Base-by-base conservation (phyloP, 257 asterid species). In the Solanum boliviense region DNA sequence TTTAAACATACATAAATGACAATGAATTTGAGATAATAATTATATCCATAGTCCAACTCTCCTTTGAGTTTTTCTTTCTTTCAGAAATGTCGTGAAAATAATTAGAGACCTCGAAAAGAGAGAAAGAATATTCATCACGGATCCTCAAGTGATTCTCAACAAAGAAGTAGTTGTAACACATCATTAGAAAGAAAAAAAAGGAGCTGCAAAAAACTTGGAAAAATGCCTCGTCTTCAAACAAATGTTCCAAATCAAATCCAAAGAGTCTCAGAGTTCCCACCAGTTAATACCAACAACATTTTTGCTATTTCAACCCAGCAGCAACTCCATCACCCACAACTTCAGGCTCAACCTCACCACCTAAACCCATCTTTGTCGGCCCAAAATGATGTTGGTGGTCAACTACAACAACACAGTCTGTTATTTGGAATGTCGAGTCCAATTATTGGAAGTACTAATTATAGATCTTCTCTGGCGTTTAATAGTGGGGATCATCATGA, bases 81-180 rank as follows among this genome's bases (percentile, higher is more conserved):
- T 31, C 32, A 31, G 32, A 31, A 31, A 31, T 31, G 32, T 31
- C 32, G 32, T 31, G 32, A 86, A 5, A 52, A 89, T 25, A 88
- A 86, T 1, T 91, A 91, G 92, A 68, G 87, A 62, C 10, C 73
- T 44, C 90, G 60, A 9, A 62, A 73, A 13, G 81, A 74, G 84
- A 88, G 86, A 7, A 91, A 60, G 13, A 10, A 9, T 35, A 9
- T 34, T 18, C 32, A 18, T 34, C 15, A 32, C 2, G 46, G 76
- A 0, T 27, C 62, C 16, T 67, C 87, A 5, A 65, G 36, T 39
- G 76, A n/a, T 25, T 84, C 87, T 13, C 75, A 9, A 67, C 21
- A 75, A 13, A 25, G 62, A 65, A 65, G 72, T 10, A 23, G 72
- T 13, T 12, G 39, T 13, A 13, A 48, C 20, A 48, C 16, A 48